These are phyloP conservation scores for Hyaloscypha finlandica DNA, from an alignment of 495 filamentous ascomycete genomes.

Conservation along the genomic window DNA sequence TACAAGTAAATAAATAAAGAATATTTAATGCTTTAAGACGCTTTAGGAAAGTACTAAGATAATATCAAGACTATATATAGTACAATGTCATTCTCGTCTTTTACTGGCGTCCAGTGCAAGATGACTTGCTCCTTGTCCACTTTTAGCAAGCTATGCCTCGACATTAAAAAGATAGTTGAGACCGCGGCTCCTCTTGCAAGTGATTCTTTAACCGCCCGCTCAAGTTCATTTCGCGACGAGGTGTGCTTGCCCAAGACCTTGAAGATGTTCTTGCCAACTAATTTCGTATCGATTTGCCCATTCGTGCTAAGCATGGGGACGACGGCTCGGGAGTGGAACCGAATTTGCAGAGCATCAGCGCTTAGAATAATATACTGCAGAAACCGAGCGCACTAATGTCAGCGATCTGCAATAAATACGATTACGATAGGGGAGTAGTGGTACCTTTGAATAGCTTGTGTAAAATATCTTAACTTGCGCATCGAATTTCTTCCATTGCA, in stretches of 20 bases:
- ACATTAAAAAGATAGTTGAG: slow-evolving; percentile 24
- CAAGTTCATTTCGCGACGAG: slow-evolving; percentile 40
- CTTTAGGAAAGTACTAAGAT: too few relatives aligned
- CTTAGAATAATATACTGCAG: slow-evolving; percentile 38
- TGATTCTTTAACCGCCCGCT: slow-evolving; percentile 39
- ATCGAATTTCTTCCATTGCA: slow-evolving; percentile 42
- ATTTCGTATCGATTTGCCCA: too few relatives aligned
- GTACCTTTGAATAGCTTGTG: slow-evolving; percentile 53
- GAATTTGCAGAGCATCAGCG: slow-evolving; percentile 45
- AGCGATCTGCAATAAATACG: too few relatives aligned
- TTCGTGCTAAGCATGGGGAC: slow-evolving; percentile 39
- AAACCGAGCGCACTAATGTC: too few relatives aligned
- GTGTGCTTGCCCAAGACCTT: slow-evolving; percentile 44
- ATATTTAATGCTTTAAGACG: too few relatives aligned
- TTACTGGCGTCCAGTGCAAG: slow-evolving; percentile 58
- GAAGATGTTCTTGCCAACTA: slow-evolving; percentile 54
- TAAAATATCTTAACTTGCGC: slow-evolving; percentile 43
- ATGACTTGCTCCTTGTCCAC: slow-evolving; percentile 45
- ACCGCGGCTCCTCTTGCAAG: slow-evolving; percentile 44
- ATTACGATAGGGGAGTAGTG: not conserved
- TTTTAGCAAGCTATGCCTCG: slow-evolving; percentile 32
- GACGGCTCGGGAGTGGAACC: slow-evolving; percentile 39
- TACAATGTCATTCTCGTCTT: slow-evolving; percentile 51
- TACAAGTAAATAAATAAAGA: too few relatives aligned
- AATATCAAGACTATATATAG: too few relatives aligned